Evolutionary conservation across 202 grass and related monocot genomes (phyloP), one percentile per base, ranked within the genome.

Genomic region (Elaeis oleifera): DNA sequence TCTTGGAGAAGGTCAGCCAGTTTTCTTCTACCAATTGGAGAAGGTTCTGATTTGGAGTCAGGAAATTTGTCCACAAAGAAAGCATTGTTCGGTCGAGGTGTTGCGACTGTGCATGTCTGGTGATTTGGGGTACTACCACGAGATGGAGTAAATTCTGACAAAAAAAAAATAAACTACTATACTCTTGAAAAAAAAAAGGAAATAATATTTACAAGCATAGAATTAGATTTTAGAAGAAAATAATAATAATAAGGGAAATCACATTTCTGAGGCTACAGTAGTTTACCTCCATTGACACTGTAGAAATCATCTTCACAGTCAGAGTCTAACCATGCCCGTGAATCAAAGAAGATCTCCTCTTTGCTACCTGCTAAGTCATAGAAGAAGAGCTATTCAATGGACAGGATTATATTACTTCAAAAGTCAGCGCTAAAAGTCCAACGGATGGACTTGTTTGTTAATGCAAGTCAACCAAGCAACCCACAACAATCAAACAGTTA

Each of bases 231-330:
- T n/a, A 48, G 18, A 18, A 49, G 5, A 6, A 22, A 50, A 54
- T 32, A 52, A 7, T 2, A 16, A 27, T 3, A 66, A 23, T 11
- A 49, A 9, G 5, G 20, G 4, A 4, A 54, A 16, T 5, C 23
- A 49, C 17, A 44, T 44, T 44, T 3, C 9, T 44, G 36, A 13
- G 11, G 36, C 8, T 44, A 13, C 36, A 44, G 11, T 44, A 2
- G 7, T 17, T 31, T 63, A 73, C 70, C 70, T 63, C 70, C 70
- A 56, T 54, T 55, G 15, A 73, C 70, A 56, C 59, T 73, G 28
- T 55, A 63, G 59, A 73, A 73, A 63, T 73, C 70, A 25, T 73
- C 70, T 21, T 73, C 70, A 2, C 51, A 56, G 59, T 73, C 70
- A 24, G 70, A 63, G 20, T 73, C 70, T 18, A 62, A 26, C 4